phyloP scores from a whole-genome alignment of 306 rosid species.

The Malus orientalis region DNA sequence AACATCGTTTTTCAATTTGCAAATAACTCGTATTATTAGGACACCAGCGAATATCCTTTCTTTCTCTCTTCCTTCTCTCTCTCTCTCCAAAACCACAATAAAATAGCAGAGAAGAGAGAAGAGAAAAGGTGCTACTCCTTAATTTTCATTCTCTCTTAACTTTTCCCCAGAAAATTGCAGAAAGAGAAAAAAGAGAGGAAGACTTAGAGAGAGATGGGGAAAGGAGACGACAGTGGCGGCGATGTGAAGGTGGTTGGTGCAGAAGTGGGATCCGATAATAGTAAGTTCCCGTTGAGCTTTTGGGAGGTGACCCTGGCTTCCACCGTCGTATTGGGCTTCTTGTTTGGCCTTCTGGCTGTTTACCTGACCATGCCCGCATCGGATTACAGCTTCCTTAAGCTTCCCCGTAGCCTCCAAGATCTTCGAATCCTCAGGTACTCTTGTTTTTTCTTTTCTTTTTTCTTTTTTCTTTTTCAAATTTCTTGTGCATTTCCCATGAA shows the following conservation, averaged over 20 bases:
- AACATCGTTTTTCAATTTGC: not conserved
- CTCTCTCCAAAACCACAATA: not conserved
- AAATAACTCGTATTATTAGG: not conserved
- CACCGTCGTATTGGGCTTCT: slow-evolving; percentile 51
- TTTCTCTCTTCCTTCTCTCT: not conserved
- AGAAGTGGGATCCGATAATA: not conserved
- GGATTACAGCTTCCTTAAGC: slow-evolving; percentile 96
- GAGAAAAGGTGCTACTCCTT: not conserved
- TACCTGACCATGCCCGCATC: slow-evolving; percentile 87
- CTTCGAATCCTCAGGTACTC: slow-evolving; percentile 69
- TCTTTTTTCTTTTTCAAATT: not conserved
- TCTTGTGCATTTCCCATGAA: not conserved
- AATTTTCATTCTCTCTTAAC: not conserved
- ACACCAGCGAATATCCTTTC: slow-evolving; percentile 8
- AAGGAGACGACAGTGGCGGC: slow-evolving; percentile 18
- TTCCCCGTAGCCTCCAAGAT: slow-evolving; percentile 78
- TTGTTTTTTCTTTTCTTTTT: not conserved
- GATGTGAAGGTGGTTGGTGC: slow-evolving; percentile 2
- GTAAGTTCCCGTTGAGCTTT: slow-evolving; percentile 45
- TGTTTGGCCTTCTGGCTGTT: slow-evolving; percentile 47
- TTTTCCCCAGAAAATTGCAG: slow-evolving; percentile 2
- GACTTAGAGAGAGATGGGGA: slow-evolving; percentile 13
- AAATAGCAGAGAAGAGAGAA: slow-evolving; percentile 14
- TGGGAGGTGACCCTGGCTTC: slow-evolving; percentile 65
- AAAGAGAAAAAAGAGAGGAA: not conserved